Evolutionary conservation across 1,139 yeast genomes (phyloP).

Genomic region (Suhomyces bribrorum): DNA sequence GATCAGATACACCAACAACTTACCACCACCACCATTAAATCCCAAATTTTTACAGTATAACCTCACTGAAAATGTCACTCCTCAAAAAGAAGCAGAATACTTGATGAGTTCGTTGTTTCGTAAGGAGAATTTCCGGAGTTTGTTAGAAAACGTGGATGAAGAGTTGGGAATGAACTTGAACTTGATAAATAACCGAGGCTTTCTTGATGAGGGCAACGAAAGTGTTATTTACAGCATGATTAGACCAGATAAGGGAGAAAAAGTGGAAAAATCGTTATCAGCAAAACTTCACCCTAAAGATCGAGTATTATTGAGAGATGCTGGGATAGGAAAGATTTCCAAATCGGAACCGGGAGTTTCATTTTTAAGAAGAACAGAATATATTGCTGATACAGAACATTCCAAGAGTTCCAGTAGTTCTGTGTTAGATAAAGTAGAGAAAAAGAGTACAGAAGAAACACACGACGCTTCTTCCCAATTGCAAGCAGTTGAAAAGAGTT

Average conservation of each 20-base stretch:
- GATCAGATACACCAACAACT: conserved; percentile 77
- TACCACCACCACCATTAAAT: conserved; percentile 93
- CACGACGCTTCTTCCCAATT: conserved; percentile 67
- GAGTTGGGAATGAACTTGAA: conserved; percentile 79
- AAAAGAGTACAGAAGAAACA: conserved; percentile 27
- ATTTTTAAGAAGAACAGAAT: conserved; percentile 91
- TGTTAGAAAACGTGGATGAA: conserved; percentile 70
- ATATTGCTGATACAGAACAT: conserved; percentile 56
- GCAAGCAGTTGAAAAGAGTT: conserved; percentile 72
- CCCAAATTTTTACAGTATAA: conserved; percentile 74
- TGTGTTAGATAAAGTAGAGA: conserved; percentile 17
- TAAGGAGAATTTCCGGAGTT: conserved; percentile 67
- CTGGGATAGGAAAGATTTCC: conserved; percentile 52
- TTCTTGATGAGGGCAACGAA: conserved; percentile 64
- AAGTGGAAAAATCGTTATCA: conserved; percentile 19
- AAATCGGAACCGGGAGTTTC: conserved; percentile 68
- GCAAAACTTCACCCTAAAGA: conserved; percentile 73
- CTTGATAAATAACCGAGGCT: conserved; percentile 64
- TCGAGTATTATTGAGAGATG: conserved; percentile 75
- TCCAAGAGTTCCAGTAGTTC: conserved; percentile 13
- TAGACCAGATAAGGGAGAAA: conserved; percentile 11
- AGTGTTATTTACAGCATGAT: conserved; percentile 39
- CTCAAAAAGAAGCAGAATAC: conserved; percentile 57
- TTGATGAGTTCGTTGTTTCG: conserved; percentile 74
- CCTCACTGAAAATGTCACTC: conserved; percentile 39